phyloP scores from a whole-genome alignment of 768 basidiomycete species.

The Crucibulum laeve region DNA sequence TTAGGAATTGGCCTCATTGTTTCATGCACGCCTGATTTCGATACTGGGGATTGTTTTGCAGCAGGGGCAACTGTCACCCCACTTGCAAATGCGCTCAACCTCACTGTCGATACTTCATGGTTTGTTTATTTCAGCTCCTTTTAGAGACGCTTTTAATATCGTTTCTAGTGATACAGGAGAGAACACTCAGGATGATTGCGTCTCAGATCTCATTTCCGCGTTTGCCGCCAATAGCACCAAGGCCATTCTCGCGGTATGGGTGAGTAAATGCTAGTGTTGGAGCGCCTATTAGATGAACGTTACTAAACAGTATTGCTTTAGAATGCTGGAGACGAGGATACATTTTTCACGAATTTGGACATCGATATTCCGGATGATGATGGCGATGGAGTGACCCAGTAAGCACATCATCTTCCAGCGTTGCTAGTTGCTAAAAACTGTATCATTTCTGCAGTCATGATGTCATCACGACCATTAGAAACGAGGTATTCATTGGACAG shows the following conservation, averaged over 20 bases:
- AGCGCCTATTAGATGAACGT: background rate
- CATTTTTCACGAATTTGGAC: slow-evolving; percentile 16
- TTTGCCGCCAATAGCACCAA: slow-evolving; percentile 17
- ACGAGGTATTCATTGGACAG: slow-evolving; percentile 16
- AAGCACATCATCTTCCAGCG: background rate
- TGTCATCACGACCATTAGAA: slow-evolving; percentile 8
- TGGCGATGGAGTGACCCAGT: slow-evolving; percentile 6
- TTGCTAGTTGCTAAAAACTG: background rate
- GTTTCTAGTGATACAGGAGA: slow-evolving; percentile 14
- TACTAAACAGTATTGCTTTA: background rate
- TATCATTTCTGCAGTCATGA: slow-evolving; percentile 7
- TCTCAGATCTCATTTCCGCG: slow-evolving; percentile 13
- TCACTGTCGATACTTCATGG: slow-evolving; percentile 18
- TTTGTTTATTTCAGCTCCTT: background rate
- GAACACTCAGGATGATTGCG: slow-evolving; percentile 18
- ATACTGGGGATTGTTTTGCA: slow-evolving; percentile 14
- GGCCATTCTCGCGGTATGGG: slow-evolving; percentile 18
- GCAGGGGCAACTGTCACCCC: slow-evolving; percentile 17
- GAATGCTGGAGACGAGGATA: slow-evolving; percentile 14
- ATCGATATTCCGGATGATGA: slow-evolving; percentile 13
- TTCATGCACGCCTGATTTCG: slow-evolving; percentile 16
- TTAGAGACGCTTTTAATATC: background rate
- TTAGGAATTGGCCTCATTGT: slow-evolving; percentile 16
- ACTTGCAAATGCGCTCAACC: slow-evolving; percentile 12
- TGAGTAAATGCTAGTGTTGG: slow-evolving; percentile 3